Conservation (phyloP, 352 stramenopile species). For the Globisporangium radiosum region DNA sequence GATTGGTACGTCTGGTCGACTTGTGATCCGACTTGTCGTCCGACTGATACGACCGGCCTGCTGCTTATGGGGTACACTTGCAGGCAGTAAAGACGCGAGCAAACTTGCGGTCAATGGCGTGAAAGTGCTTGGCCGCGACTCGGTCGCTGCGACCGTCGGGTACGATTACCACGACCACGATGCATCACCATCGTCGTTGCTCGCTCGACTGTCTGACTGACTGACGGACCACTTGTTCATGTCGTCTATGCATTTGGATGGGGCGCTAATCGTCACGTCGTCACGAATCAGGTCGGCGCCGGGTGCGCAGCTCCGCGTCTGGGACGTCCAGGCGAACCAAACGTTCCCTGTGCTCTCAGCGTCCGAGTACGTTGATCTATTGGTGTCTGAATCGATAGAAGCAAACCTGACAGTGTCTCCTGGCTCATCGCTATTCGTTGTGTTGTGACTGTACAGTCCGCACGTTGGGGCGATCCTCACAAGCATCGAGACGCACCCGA, state of each 20-base stretch:
- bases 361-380: slow-evolving; percentile 37
- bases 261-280: too few species aligned
- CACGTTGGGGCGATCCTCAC: slow-evolving; percentile 39
- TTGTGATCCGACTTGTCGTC: not conserved
- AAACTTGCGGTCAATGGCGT: slow-evolving; percentile 50
- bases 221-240: too few species aligned
- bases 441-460: slow-evolving; percentile 11
- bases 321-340: slow-evolving; percentile 55
- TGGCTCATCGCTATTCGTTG: too few species aligned
- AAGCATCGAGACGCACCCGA: slow-evolving; percentile 67
- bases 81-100: slow-evolving; percentile 48
- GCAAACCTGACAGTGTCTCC: too few species aligned
- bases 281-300: slow-evolving; percentile 28
- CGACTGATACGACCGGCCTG: not conserved
- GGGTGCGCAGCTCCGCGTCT: slow-evolving; percentile 63
- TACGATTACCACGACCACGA: slow-evolving; percentile 9
- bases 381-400: too few species aligned
- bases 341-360: slow-evolving; percentile 44
- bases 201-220: too few species aligned
- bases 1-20: slow-evolving; percentile 27
- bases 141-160: slow-evolving; percentile 64
- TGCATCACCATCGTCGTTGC: too few species aligned
- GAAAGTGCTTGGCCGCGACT: slow-evolving; percentile 66
- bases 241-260: too few species aligned
- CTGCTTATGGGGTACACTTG: slow-evolving; percentile 2